Percentiles rank a stretch among this genome's conserved stretches.
phyloP scores from a whole-genome alignment of 2,329 filamentous ascomycete species.

The Ceratocystis eucalypticola region DNA sequence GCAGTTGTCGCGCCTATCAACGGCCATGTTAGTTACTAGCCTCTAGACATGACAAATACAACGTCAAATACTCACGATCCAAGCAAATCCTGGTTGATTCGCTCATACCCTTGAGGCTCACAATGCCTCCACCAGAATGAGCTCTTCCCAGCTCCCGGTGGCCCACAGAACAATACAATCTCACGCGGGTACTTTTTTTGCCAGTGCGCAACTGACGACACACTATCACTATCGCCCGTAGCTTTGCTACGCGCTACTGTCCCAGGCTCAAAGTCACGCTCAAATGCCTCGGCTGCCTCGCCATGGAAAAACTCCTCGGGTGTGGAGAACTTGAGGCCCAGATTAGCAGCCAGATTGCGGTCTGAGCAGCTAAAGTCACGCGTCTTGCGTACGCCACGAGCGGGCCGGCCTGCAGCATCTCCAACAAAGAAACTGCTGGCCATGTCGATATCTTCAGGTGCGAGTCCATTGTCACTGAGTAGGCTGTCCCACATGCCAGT shows the following conservation, averaged over 20 bases:
- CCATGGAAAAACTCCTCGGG: constrained; percentile 85
- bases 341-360: constrained; percentile 72
- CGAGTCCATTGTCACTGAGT: constrained; percentile 45
- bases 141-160: constrained; percentile 81
- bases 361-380: constrained; percentile 56
- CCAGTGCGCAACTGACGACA: constrained; percentile 27
- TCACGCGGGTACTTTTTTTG: constrained; percentile 54
- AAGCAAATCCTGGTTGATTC: constrained; percentile 81
- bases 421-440: constrained; percentile 71
- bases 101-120: constrained; percentile 63
- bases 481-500: constrained; percentile 71
- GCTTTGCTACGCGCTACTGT: constrained; percentile 32
- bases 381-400: constrained; percentile 26
- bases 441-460: constrained; percentile 49
- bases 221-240: constrained; percentile 20
- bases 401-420: constrained; percentile 57
- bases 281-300: constrained; percentile 50
- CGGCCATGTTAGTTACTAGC: background rate
- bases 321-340: constrained; percentile 66
- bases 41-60: background rate
- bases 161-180: constrained; percentile 74
- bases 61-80: constrained; percentile 41
- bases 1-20: constrained; percentile 42
- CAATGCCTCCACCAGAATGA: constrained; percentile 74
- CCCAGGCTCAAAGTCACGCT: constrained; percentile 56